Conservation (phyloP, 2,329 filamentous ascomycete species). For the Penicillium sp. region DNA sequence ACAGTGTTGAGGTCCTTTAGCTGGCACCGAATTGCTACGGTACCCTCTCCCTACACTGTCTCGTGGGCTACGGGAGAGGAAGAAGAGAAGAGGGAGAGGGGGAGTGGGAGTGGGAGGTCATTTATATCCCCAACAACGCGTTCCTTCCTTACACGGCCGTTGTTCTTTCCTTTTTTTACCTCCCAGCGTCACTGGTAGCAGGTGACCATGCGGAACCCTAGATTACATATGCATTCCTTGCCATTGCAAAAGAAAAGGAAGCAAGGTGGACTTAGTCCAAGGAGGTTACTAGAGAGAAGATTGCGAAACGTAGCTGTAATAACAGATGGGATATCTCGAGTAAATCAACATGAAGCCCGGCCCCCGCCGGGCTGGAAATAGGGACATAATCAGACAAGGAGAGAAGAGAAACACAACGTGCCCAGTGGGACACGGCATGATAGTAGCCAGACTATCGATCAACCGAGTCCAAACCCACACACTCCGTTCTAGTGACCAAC, state of each 20-base stretch:
- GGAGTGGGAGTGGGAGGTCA: background rate
- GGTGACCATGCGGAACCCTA: background rate
- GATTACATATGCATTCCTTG: background rate
- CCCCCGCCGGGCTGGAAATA: background rate
- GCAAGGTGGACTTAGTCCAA: no score
- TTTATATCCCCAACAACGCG: background rate
- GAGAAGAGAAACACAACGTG: constrained; percentile 5
- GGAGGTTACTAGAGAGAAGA: background rate
- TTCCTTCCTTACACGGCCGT: background rate
- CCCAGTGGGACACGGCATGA: background rate
- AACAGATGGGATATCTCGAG: constrained; percentile 20
- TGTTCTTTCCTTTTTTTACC: background rate
- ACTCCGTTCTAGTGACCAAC: constrained; percentile 8
- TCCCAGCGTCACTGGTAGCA: background rate
- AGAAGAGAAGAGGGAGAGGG: no score
- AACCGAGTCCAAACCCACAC: background rate
- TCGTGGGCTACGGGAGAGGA: background rate
- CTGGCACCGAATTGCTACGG: background rate
- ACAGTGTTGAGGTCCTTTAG: background rate
- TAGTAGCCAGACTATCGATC: constrained; percentile 8
- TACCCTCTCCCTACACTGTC: background rate
- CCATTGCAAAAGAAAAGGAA: no score
- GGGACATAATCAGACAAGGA: constrained; percentile 7
- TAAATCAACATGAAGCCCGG: constrained; percentile 9
- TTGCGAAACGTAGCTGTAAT: background rate